Conservation (phyloP, 257 asterid genomes). For the Capsicum chinense region DNA sequence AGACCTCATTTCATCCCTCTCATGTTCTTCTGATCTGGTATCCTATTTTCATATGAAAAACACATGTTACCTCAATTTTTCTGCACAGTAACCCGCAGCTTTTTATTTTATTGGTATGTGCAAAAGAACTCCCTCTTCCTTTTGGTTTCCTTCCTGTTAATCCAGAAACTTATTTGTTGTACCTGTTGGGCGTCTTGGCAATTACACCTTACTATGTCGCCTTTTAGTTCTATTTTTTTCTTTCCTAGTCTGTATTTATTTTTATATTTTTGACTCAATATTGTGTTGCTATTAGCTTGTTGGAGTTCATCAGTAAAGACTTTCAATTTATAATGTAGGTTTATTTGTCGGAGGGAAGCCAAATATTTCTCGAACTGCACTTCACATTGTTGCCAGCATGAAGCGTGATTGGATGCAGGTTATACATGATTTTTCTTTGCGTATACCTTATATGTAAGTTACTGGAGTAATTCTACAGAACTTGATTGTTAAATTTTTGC, state of each 20-base stretch:
- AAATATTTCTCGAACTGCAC: slow-evolving; percentile 37
- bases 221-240: not conserved
- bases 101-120: not conserved
- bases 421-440: slow-evolving; percentile 10
- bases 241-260: slow-evolving; percentile 11
- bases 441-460: not conserved
- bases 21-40: not conserved
- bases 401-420: slow-evolving; percentile 98
- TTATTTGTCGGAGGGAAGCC: slow-evolving; percentile 47
- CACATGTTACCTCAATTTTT: not conserved
- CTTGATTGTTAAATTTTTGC: not conserved
- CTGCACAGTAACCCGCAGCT: not conserved
- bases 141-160: not conserved
- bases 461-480: not conserved
- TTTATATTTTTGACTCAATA: slow-evolving; percentile 10
- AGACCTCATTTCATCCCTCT: not conserved
- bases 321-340: slow-evolving; percentile 48
- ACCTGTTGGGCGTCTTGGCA: not conserved
- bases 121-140: not conserved
- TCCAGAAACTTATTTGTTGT: slow-evolving; percentile 5
- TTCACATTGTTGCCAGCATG: slow-evolving; percentile 65
- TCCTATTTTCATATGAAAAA: not conserved
- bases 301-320: slow-evolving; percentile 25
- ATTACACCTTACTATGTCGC: not conserved
- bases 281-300: slow-evolving; percentile 25